Conservation (phyloP, 202 grass and related monocot species). For the Setaria italica region DNA sequence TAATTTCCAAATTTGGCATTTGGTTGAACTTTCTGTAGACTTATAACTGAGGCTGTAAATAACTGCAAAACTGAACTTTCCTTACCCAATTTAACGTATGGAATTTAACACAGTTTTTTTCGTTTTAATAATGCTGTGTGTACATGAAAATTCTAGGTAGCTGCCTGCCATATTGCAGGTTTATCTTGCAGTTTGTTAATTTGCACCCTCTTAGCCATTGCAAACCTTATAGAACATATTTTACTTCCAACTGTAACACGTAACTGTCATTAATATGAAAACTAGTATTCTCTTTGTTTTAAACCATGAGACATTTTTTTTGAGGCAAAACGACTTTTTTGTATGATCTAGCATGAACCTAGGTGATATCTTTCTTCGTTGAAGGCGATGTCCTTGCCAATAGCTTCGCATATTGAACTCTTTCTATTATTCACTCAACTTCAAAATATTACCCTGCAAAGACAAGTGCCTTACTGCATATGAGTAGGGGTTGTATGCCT, state of each 20-base stretch:
- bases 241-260: neutral
- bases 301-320: neutral
- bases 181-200: neutral
- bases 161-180: neutral
- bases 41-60: neutral
- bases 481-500: neutral
- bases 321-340: neutral
- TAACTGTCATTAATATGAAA: neutral
- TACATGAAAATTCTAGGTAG: neutral
- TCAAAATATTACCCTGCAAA: constrained; percentile 10
- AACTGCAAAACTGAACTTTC: neutral
- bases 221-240: neutral
- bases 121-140: neutral
- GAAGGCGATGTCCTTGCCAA: neutral
- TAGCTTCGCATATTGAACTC: neutral
- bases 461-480: neutral
- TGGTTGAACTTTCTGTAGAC: constrained; percentile 6
- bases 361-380: neutral
- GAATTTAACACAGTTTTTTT: neutral
- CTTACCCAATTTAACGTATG: neutral
- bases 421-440: constrained; percentile 3
- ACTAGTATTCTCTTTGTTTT: neutral
- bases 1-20: neutral
- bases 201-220: neutral
- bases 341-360: neutral